Conservation (phyloP, 805 yeast genomes). For the Isabelozyma rhagii region DNA sequence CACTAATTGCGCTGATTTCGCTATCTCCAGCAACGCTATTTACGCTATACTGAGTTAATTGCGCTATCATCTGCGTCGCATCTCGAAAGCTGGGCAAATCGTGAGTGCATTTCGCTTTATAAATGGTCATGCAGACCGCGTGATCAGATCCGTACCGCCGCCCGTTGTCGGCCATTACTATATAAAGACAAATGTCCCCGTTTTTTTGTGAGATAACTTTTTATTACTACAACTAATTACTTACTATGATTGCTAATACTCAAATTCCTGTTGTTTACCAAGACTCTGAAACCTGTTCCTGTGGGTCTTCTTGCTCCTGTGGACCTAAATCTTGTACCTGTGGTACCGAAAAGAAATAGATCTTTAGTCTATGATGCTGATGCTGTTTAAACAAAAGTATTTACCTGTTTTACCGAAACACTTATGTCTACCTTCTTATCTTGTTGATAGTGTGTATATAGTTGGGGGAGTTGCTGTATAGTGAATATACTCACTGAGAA, state of each 20-base stretch:
- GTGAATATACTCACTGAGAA: neutral
- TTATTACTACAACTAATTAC: neutral
- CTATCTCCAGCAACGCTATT: too few species aligned
- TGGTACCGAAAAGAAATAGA: constrained; percentile 5
- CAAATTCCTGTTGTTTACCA: neutral
- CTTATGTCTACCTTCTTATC: neutral
- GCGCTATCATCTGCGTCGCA: neutral
- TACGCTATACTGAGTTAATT: too few species aligned
- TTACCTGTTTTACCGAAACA: neutral
- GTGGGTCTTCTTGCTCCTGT: constrained; percentile 5
- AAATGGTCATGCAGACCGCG: neutral
- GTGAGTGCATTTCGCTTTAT: neutral
- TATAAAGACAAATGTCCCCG: neutral
- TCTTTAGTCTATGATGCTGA: too few species aligned
- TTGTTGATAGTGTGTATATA: neutral
- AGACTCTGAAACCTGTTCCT: constrained; percentile 8
- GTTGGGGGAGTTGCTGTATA: neutral
- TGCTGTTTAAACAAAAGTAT: too few species aligned
- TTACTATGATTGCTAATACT: neutral
- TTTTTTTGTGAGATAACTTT: too few species aligned
- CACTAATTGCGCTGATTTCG: too few species aligned
- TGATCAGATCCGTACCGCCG: neutral
- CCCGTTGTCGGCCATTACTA: neutral
- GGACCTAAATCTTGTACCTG: constrained; percentile 9
- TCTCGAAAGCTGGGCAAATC: neutral